A percentile compares a stretch with the other conserved stretches of the same genome.
These are phyloP conservation scores for Penstemon barbatus DNA, from an alignment of 257 asterid species.

Conservation along the genomic window DNA sequence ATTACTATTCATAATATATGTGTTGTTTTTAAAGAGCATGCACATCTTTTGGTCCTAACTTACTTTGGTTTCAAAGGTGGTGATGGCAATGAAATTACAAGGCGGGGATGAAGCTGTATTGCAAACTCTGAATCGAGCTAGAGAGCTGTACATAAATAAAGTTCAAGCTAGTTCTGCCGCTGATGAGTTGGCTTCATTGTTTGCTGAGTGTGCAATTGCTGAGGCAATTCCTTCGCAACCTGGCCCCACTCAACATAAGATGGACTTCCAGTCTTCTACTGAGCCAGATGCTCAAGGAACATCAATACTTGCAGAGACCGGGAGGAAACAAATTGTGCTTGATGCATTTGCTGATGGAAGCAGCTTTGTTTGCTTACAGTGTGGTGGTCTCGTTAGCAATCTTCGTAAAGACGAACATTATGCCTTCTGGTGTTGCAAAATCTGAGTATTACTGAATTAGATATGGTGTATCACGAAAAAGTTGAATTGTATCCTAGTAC, in stretches of 20 bases:
- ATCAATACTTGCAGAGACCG: constrained; percentile 81
- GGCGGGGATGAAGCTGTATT: constrained; percentile 82
- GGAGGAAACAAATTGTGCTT: constrained; percentile 68
- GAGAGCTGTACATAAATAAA: constrained; percentile 63
- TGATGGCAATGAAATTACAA: constrained; percentile 71
- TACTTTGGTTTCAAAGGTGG: constrained; percentile 48
- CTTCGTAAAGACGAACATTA: constrained; percentile 81
- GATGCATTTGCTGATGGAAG: constrained; percentile 93
- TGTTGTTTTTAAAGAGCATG: constrained; percentile 2
- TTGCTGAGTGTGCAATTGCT: constrained; percentile 92
- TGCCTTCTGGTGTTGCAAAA: constrained; percentile 80
- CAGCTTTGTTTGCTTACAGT: constrained; percentile 84
- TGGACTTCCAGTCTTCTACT: constrained; percentile 27
- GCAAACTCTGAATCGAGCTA: constrained; percentile 69
- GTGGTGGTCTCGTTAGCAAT: constrained; percentile 92
- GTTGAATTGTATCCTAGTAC: neutral
- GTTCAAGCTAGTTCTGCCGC: constrained; percentile 70
- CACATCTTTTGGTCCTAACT: constrained; percentile 10
- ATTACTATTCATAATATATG: neutral
- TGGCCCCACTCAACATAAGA: constrained; percentile 32
- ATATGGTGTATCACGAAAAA: constrained; percentile 4
- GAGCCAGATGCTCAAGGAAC: constrained; percentile 54
- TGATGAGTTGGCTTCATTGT: constrained; percentile 77
- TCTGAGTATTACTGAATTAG: constrained; percentile 32
- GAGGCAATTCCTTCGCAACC: constrained; percentile 68